Conservation (phyloP, 805 yeast species). For the Barnettozyma sucrosica region DNA sequence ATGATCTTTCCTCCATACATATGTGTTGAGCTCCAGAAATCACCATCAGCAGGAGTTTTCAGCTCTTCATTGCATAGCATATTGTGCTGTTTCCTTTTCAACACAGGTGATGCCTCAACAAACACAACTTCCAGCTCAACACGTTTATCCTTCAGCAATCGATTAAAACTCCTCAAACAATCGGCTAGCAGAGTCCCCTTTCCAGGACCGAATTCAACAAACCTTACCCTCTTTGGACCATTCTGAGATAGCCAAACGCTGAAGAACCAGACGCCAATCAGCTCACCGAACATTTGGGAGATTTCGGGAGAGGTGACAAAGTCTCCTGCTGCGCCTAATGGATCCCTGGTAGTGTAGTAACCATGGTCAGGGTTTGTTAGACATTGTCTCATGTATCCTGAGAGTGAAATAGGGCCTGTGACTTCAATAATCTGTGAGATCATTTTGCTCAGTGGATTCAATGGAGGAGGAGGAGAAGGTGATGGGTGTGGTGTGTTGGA, state of each 20-base stretch:
- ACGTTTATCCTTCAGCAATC: slow-evolving; percentile 29
- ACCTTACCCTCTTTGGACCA: slow-evolving; percentile 41
- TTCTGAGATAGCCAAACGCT: slow-evolving; percentile 54
- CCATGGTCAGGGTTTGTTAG: slow-evolving; percentile 73
- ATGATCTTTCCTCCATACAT: slow-evolving; percentile 46
- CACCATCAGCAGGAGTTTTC: slow-evolving; percentile 4
- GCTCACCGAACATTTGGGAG: slow-evolving; percentile 81
- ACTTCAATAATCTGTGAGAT: slow-evolving; percentile 33
- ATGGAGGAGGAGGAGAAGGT: background rate
- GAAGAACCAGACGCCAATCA: slow-evolving; percentile 69
- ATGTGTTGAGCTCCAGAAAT: slow-evolving; percentile 15
- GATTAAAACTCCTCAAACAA: slow-evolving; percentile 42
- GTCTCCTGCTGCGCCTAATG: slow-evolving; percentile 65
- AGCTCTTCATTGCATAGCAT: slow-evolving; percentile 37
- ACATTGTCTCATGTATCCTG: slow-evolving; percentile 77
- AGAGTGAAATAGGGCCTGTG: slow-evolving; percentile 71
- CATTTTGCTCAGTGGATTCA: slow-evolving; percentile 11
- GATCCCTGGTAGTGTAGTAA: slow-evolving; percentile 73
- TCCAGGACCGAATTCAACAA: slow-evolving; percentile 84
- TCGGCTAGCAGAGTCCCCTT: slow-evolving; percentile 75
- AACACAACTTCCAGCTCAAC: slow-evolving; percentile 37
- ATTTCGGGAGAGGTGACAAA: slow-evolving; percentile 85
- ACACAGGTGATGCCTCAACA: slow-evolving; percentile 67
- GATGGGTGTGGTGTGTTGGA: slow-evolving; percentile 7
- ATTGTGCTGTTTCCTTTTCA: slow-evolving; percentile 51